Evolutionary conservation across 495 filamentous ascomycete genomes (phyloP).

Genomic region (Neurospora sp.): DNA sequence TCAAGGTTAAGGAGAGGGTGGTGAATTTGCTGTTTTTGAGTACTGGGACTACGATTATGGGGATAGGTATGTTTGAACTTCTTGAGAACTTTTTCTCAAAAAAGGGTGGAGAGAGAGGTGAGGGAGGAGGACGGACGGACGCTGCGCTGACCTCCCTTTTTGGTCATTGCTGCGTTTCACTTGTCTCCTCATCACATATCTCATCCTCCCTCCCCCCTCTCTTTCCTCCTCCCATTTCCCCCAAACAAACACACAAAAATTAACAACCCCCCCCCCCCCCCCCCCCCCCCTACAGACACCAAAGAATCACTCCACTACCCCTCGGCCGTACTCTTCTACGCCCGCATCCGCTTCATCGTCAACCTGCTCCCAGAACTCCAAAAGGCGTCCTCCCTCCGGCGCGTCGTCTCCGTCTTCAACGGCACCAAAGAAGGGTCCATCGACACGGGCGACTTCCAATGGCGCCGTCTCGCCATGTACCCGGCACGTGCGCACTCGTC

Average conservation of each 20-base stretch:
- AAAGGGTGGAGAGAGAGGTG: too few relatives aligned
- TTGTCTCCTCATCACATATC: too few relatives aligned
- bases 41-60: slow-evolving; percentile 31
- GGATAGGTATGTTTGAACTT: slow-evolving; percentile 3
- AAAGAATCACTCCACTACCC: slow-evolving; percentile 46
- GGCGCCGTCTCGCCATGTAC: neutral
- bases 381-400: slow-evolving; percentile 34
- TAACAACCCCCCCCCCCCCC: too few relatives aligned
- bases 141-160: too few relatives aligned
- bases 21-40: slow-evolving; percentile 57
- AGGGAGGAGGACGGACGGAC: too few relatives aligned
- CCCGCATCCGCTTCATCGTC: slow-evolving; percentile 50
- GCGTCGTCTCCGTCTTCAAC: slow-evolving; percentile 49
- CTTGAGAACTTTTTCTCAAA: too few relatives aligned
- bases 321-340: slow-evolving; percentile 48
- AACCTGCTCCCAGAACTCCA: slow-evolving; percentile 54
- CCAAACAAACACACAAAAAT: neutral
- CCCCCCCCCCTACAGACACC: slow-evolving; percentile 35
- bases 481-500: slow-evolving; percentile 32
- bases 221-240: too few relatives aligned
- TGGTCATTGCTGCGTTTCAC: too few relatives aligned
- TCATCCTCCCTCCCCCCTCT: too few relatives aligned
- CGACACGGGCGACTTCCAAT: slow-evolving; percentile 35
- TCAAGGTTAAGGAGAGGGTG: slow-evolving; percentile 41
- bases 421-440: slow-evolving; percentile 46